These are phyloP conservation scores for Nitzschia palea DNA, from an alignment of 108 stramenopile species.

Conservation along the genomic window DNA sequence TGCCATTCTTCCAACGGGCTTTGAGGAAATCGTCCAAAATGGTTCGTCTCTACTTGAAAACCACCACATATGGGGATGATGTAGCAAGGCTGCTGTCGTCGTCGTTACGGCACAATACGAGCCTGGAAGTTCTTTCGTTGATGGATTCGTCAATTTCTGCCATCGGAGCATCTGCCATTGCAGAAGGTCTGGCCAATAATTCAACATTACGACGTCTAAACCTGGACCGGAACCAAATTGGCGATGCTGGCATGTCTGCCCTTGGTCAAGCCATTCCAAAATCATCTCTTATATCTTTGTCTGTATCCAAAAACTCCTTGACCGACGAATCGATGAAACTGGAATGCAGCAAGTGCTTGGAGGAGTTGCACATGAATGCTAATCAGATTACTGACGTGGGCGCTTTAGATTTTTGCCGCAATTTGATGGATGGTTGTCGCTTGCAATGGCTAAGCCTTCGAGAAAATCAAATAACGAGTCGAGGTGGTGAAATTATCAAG, in stretches of 20 bases:
- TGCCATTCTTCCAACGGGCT: slow-evolving; percentile 16
- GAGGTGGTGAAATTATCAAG: slow-evolving; percentile 16
- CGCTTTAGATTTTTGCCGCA: slow-evolving; percentile 29
- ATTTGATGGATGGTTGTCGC: slow-evolving; percentile 18
- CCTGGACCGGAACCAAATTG: slow-evolving; percentile 53
- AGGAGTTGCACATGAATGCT: slow-evolving; percentile 32
- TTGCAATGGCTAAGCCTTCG: slow-evolving; percentile 28
- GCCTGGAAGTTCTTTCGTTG: slow-evolving; percentile 25
- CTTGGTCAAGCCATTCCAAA: slow-evolving; percentile 27
- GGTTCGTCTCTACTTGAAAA: slow-evolving; percentile 29
- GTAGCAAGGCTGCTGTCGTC: slow-evolving; percentile 23
- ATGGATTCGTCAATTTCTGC: slow-evolving; percentile 5
- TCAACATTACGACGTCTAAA: slow-evolving; percentile 48
- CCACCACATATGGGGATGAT: slow-evolving; percentile 23
- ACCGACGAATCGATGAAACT: slow-evolving; percentile 20
- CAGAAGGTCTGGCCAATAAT: slow-evolving; percentile 33
- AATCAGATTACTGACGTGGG: slow-evolving; percentile 42
- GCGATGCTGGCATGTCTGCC: slow-evolving; percentile 38
- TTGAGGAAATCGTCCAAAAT: slow-evolving; percentile 12
- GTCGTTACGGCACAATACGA: slow-evolving; percentile 7
- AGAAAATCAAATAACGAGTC: slow-evolving; percentile 19
- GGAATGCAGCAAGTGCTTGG: background rate
- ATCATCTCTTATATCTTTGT: slow-evolving; percentile 23
- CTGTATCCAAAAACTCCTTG: slow-evolving; percentile 29
- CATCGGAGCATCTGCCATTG: slow-evolving; percentile 32